Base-by-base conservation (phyloP, 768 basidiomycete species). In the Sporobolomyces pararoseus region DNA sequence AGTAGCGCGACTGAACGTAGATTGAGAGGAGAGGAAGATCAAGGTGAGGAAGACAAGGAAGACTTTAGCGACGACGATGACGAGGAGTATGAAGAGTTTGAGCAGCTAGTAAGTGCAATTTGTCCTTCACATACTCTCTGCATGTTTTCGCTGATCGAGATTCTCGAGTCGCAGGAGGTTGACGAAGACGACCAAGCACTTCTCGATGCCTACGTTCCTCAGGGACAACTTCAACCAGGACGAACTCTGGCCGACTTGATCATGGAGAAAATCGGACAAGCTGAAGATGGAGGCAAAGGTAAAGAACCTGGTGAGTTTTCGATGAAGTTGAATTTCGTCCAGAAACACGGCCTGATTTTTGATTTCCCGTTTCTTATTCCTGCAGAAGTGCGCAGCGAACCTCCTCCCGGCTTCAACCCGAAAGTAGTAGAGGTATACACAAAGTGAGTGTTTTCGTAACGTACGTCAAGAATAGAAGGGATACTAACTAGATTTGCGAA, bases 221-320 rank as follows among this genome's bases (percentile, higher is more conserved):
- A 86, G 19, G 90, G 73, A 21, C 67, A 73, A 55, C 73, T 66
- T 4, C 50, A 66, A n/a, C 58, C 64, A 7, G 74, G 50, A 4
- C 85, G 85, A 79, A 97, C 95, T 3, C 82, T 99, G 35, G 96
- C 96, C 35, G 96, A 99, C 78, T 83, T 98, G n/a, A 99, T 98
- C 68, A 91, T 99, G 78, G 85, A 89, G 31, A 97, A 97, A 81
- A 83, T 99, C 29, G 88, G 94, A 67, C 84, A 83, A 65, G 83
- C 82, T 17, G 86, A 87, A 71, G 79, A 83, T 6, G 82, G 82
- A 52, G 82, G 84, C 46, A 66, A 70, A 35, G 66, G 50, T 35
- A 60, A 63, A 17, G 47, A 82, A 84, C 32, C 86, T 84, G 83
- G 85, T 87, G 54, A 58, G 55, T 49, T 57, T 31, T 19, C 35